These are phyloP conservation scores for Monilinia aucupariae DNA, from an alignment of 2,329 filamentous ascomycete genomes.

Conservation along the genomic window DNA sequence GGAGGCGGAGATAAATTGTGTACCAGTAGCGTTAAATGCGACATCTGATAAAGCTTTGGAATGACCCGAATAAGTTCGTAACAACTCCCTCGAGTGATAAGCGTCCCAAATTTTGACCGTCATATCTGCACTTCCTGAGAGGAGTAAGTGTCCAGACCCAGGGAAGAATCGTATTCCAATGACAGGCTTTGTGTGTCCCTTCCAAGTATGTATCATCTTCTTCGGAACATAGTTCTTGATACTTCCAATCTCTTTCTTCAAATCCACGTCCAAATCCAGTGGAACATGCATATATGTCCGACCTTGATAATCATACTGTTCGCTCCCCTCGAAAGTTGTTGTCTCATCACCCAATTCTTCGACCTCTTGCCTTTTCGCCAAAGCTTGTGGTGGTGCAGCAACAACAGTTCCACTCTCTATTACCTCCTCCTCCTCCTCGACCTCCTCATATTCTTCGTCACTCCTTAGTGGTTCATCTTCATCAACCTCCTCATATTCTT, in stretches of 20 bases:
- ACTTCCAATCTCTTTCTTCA: slow-evolving; percentile 74
- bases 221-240: slow-evolving; percentile 90
- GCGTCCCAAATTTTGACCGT: slow-evolving; percentile 94
- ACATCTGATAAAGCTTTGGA: slow-evolving; percentile 85
- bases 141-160: slow-evolving; percentile 74
- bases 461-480: slow-evolving; percentile 69
- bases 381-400: slow-evolving; percentile 49
- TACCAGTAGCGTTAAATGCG: slow-evolving; percentile 76
- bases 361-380: slow-evolving; percentile 51
- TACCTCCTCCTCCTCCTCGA: slow-evolving; percentile 66
- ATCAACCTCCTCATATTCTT: slow-evolving; percentile 68
- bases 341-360: slow-evolving; percentile 67
- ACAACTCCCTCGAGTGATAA: slow-evolving; percentile 80
- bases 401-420: slow-evolving; percentile 59
- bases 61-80: slow-evolving; percentile 89
- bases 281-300: slow-evolving; percentile 97
- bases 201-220: slow-evolving; percentile 88
- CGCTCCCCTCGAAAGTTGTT: slow-evolving; percentile 76
- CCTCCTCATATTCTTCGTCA: slow-evolving; percentile 72
- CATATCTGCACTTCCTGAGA: slow-evolving; percentile 84
- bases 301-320: slow-evolving; percentile 88
- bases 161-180: slow-evolving; percentile 90
- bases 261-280: slow-evolving; percentile 79
- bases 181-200: slow-evolving; percentile 75
- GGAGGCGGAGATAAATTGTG: slow-evolving; percentile 81